Base-by-base conservation (phyloP, 2,329 filamentous ascomycete species). In the Scedosporium aurantiacum region DNA sequence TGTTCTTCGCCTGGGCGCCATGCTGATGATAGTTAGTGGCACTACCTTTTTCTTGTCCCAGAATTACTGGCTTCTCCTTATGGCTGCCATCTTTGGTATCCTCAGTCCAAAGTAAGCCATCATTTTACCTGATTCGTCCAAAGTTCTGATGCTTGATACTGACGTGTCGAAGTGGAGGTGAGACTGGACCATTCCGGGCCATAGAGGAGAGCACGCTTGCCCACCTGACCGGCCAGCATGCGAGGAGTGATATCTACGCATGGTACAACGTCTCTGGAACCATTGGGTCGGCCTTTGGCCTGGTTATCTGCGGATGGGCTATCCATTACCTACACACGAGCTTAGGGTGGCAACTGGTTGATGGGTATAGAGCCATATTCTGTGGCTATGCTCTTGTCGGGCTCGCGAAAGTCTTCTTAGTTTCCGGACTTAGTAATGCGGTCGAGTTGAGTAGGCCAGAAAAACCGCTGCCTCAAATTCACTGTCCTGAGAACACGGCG, bases 161-260 rank as follows among this genome's bases (percentile, higher is more conserved):
- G 23, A 54, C 23, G 1, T 8, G 32, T 6, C 32, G 61, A n/a
- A 82, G 82, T 67, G 84, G 83, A 6, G 85, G 83, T 61, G 84
- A 87, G 67, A 85, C 86, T 60, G 83, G 83, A 0, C 84, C 83
- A 0, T 86, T 87, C 63, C 75, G 80, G 45, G 83, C 83, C 45
- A 76, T 86, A 28, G 84, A 86, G 67, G 83, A 86, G 70, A 83
- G 80, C 16, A 79, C 80, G 4, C 71, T 86, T 1, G 82, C 83
- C 3, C 82, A 85, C 50, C 72, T 86, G 3, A 83, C 79, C 0
- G 68, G 71, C 0, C 65, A 75, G 4, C 70, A 72, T 1, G 72
- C 74, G 2, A 71, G 82, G 54, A 76, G 78, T 62, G 82, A 86
- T 66, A 74, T 86, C 28, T 86, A 82, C 63, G 83, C 83, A 3